These are phyloP conservation scores for Pichia nakasei DNA, from an alignment of 805 yeast species.

Conservation along the genomic window DNA sequence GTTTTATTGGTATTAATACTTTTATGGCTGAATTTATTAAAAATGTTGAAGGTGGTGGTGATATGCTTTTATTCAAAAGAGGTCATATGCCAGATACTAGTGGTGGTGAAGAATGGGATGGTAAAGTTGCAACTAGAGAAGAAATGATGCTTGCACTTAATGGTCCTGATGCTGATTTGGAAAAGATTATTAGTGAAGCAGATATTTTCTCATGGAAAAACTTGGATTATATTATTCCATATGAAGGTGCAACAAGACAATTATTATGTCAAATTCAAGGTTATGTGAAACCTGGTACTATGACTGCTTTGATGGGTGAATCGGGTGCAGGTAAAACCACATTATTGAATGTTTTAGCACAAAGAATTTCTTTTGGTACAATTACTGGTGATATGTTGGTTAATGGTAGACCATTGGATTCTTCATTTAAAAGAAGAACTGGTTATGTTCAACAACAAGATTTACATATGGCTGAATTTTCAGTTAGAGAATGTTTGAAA, in stretches of 20 bases:
- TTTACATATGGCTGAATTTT: conserved; percentile 39
- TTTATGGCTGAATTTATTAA: conserved; percentile 26
- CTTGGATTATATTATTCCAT: conserved; percentile 47
- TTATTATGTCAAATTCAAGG: conserved; percentile 37
- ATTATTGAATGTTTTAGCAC: conserved; percentile 43
- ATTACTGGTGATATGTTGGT: conserved; percentile 50
- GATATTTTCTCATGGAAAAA: conserved; percentile 58
- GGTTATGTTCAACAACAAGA: conserved; percentile 52
- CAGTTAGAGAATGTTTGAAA: conserved; percentile 42
- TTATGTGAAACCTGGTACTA: conserved; percentile 41
- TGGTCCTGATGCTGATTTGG: conserved; percentile 27
- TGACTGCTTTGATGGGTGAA: conserved; percentile 56
- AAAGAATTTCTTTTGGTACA: conserved; percentile 42
- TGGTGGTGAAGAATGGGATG: conserved; percentile 33
- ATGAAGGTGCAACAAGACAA: conserved; percentile 33
- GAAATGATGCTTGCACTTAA: conserved; percentile 22
- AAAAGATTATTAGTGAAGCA: conserved; percentile 35
- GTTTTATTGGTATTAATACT: conserved; percentile 29
- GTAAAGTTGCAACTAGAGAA: conserved; percentile 27
- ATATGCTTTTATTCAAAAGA: conserved; percentile 35
- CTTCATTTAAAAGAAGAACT: conserved; percentile 44
- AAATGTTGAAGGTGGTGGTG: conserved; percentile 26
- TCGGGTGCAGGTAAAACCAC: conserved; percentile 60
- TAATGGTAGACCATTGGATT: conserved; percentile 40
- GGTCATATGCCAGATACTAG: conserved; percentile 26